Percentiles rank a stretch among this genome's conserved stretches.
Evolutionary conservation across 2,329 filamentous ascomycete species (phyloP).

Genomic region (Pseudogymnoascus sp.): DNA sequence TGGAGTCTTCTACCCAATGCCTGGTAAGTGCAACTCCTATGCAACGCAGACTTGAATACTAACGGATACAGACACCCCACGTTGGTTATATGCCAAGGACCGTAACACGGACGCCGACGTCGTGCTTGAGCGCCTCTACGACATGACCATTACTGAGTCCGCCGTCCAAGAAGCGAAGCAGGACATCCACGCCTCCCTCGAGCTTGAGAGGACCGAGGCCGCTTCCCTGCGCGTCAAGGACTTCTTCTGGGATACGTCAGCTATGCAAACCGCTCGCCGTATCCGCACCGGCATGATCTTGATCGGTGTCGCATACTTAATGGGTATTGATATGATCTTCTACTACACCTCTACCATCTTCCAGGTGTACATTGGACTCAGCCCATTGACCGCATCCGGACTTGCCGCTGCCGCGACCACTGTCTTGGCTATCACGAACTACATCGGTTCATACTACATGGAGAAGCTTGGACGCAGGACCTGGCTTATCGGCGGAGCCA

Average conservation of each 20-base stretch:
- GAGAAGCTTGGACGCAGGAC: conserved; percentile 26
- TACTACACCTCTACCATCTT: conserved; percentile 17
- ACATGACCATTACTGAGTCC: neutral
- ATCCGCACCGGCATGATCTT: conserved; percentile 4
- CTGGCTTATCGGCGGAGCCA: conserved; percentile 25
- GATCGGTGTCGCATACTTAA: conserved; percentile 10
- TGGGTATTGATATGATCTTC: conserved; percentile 14
- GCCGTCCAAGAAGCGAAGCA: neutral
- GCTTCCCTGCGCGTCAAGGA: neutral
- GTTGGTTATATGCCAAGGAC: conserved; percentile 27
- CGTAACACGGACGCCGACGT: neutral
- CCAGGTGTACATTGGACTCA: conserved; percentile 13
- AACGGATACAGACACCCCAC: conserved; percentile 22
- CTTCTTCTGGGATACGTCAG: conserved; percentile 3
- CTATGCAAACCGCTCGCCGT: neutral
- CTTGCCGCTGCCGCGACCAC: conserved; percentile 10
- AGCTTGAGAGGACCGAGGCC: neutral
- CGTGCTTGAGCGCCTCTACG: neutral
- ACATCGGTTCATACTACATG: conserved; percentile 23
- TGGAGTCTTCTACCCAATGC: conserved; percentile 16
- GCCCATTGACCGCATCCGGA: conserved; percentile 9
- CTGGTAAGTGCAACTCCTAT: conserved; percentile 14
- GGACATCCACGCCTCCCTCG: conserved; percentile 4
- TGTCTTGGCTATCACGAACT: neutral
- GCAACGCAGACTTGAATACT: neutral